These are phyloP conservation scores for Venturia asperata DNA, from an alignment of 2,329 filamentous ascomycete species.

Conservation along the genomic window DNA sequence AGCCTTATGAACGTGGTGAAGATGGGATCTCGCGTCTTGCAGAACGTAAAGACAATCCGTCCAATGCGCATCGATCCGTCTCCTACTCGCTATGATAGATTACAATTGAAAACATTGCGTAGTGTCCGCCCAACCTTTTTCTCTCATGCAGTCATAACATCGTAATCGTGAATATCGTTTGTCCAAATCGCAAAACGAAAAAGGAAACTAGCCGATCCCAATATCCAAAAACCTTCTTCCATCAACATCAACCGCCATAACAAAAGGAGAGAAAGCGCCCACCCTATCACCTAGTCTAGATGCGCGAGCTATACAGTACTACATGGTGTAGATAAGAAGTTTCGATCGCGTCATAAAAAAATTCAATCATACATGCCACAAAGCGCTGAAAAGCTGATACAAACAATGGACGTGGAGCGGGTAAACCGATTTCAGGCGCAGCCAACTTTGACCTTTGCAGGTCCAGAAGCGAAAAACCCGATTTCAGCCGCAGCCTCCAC, in stretches of 20 bases:
- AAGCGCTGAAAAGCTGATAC: neutral
- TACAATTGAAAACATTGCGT: neutral
- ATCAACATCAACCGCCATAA: no score
- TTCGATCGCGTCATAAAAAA: constrained; percentile 1
- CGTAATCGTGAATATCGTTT: neutral
- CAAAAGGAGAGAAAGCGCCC: neutral
- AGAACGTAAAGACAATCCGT: neutral
- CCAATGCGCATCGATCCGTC: neutral
- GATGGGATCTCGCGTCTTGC: neutral
- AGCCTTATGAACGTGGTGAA: neutral
- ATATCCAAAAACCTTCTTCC: neutral
- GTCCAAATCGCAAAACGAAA: neutral
- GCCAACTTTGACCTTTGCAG: neutral
- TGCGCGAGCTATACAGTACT: neutral
- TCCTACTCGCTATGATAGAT: neutral
- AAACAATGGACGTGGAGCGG: constrained; percentile 3
- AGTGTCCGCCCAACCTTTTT: neutral
- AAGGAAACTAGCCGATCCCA: neutral
- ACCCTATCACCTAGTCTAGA: neutral
- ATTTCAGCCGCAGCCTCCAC: constrained; percentile 12
- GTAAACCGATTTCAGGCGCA: neutral
- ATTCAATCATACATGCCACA: neutral
- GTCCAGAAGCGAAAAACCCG: constrained; percentile 6
- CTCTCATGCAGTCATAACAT: neutral
- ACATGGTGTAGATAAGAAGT: neutral